Evolutionary conservation across 2,329 filamentous ascomycete species (phyloP).

Genomic region (Colletotrichum somersetense): DNA sequence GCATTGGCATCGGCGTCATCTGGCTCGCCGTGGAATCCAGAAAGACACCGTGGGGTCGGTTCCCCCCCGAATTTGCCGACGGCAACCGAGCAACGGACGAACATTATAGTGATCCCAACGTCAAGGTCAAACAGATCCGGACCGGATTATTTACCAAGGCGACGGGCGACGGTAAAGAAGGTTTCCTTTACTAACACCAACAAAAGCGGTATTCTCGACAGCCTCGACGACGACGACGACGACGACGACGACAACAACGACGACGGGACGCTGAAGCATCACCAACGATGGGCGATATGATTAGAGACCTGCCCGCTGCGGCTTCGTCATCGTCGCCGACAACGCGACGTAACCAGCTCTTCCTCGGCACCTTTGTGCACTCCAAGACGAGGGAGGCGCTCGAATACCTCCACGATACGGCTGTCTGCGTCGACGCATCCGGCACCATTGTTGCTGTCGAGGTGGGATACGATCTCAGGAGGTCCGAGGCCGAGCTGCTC

Average conservation of each 20-base stretch:
- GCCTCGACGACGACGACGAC: not conserved
- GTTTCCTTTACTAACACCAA: not conserved
- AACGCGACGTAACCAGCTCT: slow-evolving; percentile 56
- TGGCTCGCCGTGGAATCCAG: not conserved
- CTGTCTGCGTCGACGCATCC: slow-evolving; percentile 61
- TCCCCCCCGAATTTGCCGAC: slow-evolving; percentile 2
- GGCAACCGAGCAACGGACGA: slow-evolving; percentile 13
- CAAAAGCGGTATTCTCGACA: not conserved
- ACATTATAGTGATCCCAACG: slow-evolving; percentile 1
- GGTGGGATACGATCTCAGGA: slow-evolving; percentile 48
- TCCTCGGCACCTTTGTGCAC: slow-evolving; percentile 69
- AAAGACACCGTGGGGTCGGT: not conserved
- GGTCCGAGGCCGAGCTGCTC: slow-evolving; percentile 52
- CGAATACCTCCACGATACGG: slow-evolving; percentile 64
- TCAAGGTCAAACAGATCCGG: not conserved
- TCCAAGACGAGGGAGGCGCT: slow-evolving; percentile 62
- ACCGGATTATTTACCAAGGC: not conserved
- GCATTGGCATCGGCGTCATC: not conserved
- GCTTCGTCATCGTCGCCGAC: slow-evolving; percentile 7
- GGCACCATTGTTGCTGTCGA: slow-evolving; percentile 66
- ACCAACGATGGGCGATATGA: slow-evolving; percentile 37
- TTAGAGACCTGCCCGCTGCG: slow-evolving; percentile 28
- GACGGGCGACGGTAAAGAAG: not conserved
- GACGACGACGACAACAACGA: not conserved
- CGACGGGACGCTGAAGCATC: not conserved